A percentile compares a stretch with the other conserved stretches of the same genome.
phyloP scores from a whole-genome alignment of 768 basidiomycete species.

The Lentinula sp. region DNA sequence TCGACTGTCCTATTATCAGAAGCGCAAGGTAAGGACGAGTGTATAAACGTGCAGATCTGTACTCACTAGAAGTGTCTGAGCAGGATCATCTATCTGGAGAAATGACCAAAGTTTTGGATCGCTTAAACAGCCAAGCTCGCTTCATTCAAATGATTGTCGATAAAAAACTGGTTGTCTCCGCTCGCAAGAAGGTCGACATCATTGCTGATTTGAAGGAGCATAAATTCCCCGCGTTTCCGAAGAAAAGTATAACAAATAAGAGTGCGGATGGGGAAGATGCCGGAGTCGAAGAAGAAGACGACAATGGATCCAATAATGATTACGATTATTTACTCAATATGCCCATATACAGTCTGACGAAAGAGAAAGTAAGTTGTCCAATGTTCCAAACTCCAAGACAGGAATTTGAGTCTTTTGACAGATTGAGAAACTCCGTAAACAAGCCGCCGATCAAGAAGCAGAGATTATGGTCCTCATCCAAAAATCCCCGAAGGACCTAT shows the following conservation, averaged over 20 bases:
- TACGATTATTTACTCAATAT: slow-evolving; percentile 94
- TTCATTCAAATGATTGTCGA: slow-evolving; percentile 96
- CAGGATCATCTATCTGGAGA: slow-evolving; percentile 85
- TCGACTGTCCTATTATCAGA: slow-evolving; percentile 88
- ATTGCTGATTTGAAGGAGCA: slow-evolving; percentile 75
- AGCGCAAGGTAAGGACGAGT: slow-evolving; percentile 68
- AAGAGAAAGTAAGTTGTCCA: slow-evolving; percentile 65
- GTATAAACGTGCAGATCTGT: not conserved
- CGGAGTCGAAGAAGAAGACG: slow-evolving; percentile 47
- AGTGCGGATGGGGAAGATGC: slow-evolving; percentile 57
- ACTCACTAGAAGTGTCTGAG: not conserved
- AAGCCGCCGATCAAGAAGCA: slow-evolving; percentile 74
- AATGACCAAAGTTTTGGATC: slow-evolving; percentile 75
- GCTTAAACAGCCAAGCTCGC: slow-evolving; percentile 88
- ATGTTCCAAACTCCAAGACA: not conserved
- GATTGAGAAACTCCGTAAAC: slow-evolving; percentile 80
- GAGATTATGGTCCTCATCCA: slow-evolving; percentile 77
- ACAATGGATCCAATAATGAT: slow-evolving; percentile 53
- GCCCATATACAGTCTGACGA: slow-evolving; percentile 93
- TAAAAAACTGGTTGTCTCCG: slow-evolving; percentile 73
- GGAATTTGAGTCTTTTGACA: slow-evolving; percentile 19
- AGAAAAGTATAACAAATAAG: slow-evolving; percentile 58
- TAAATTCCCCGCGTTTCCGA: slow-evolving; percentile 91
- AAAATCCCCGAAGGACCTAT: slow-evolving; percentile 75
- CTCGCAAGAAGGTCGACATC: slow-evolving; percentile 85